Base-by-base conservation (phyloP, 192 early-diverging fungal genomes). In the Coemansia sp. region DNA sequence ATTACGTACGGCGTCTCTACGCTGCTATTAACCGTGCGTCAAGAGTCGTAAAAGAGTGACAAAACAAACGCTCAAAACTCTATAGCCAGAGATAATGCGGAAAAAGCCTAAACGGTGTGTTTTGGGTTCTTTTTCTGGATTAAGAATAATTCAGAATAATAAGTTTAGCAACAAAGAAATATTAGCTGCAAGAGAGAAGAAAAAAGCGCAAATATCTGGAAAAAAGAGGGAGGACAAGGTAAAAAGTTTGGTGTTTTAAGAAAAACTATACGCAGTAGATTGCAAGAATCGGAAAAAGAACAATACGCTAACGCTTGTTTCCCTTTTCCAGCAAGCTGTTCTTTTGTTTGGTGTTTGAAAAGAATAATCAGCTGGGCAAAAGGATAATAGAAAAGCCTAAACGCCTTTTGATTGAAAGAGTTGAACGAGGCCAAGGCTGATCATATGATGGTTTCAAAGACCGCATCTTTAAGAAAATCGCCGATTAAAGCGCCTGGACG, bases 331-430 rank as follows among this genome's bases (percentile, higher is more conserved):
- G 31, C 31, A 35, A 35, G 41, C 11, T n/a, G 41, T 45, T n/a
- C 4, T n/a, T 43, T 45, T 45, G 41, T 45, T 35, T 35, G 31
- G 31, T 8, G 31, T 35, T 35, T 35, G 4, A 8, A 35, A 35
- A 35, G 31, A 45, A n/a, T n/a, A 45, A 45, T 45, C 41, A 35
- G 27, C 53, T 55, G 31, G 53, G 53, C 53, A 53, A 53, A 49
- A 49, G 31, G 41, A 45, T 14, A 45, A 52, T 16, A 45, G 12
- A 45, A 45, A 45, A 45, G 41, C 9, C 14, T 45, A 45, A 23
- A 52, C 17, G 29, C 27, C 10, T 14, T 45, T 45, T 45, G 41
- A 45, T n/a, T 45, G 27, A 54, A 54, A 23, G 52, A 17, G 16
- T 5, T 11, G 22, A 12, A 23, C 21, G 23, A 27, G 51, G 21